A percentile compares a stretch with the other conserved stretches of the same genome.
These are phyloP conservation scores for Microthlaspi erraticum DNA, from an alignment of 345 rosid species.

Conservation along the genomic window DNA sequence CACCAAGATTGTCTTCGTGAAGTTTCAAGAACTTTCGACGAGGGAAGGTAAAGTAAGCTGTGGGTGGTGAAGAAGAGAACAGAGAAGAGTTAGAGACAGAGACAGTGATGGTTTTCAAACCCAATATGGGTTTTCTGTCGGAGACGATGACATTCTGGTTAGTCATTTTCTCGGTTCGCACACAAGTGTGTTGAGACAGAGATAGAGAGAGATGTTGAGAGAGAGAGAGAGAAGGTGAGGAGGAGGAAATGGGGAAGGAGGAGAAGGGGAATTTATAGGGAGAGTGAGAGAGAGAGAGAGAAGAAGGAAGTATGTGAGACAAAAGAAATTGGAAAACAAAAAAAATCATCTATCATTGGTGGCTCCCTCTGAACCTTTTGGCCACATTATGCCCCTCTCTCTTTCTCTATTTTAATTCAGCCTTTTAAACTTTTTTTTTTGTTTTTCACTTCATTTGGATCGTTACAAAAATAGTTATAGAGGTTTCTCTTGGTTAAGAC, in stretches of 20 bases:
- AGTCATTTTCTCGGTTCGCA: constrained; percentile 50
- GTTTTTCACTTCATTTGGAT: constrained; percentile 14
- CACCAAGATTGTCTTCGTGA: constrained; percentile 47
- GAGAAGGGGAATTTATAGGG: constrained; percentile 51
- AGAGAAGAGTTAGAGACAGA: constrained; percentile 51
- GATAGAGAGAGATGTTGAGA: background rate
- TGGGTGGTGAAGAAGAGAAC: constrained; percentile 48
- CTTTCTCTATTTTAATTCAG: constrained; percentile 5
- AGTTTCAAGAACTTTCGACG: constrained; percentile 51
- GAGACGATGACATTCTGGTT: constrained; percentile 73
- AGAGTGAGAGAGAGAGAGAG: constrained; percentile 21
- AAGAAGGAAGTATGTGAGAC: constrained; percentile 32
- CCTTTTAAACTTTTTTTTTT: background rate
- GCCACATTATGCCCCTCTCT: constrained; percentile 39
- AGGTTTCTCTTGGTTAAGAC: too few relatives aligned
- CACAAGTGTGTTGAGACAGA: constrained; percentile 32
- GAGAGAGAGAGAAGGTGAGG: constrained; percentile 23
- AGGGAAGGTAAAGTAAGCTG: constrained; percentile 49
- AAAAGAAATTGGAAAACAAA: constrained; percentile 30
- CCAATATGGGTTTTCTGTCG: constrained; percentile 52
- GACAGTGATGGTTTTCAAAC: constrained; percentile 48
- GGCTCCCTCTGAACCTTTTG: constrained; percentile 52
- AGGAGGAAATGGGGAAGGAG: constrained; percentile 44
- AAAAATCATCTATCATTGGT: constrained; percentile 42
- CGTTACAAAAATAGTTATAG: background rate